phyloP scores from a whole-genome alignment of 2,329 filamentous ascomycete species.

The Pestalotiopsis sp. region DNA sequence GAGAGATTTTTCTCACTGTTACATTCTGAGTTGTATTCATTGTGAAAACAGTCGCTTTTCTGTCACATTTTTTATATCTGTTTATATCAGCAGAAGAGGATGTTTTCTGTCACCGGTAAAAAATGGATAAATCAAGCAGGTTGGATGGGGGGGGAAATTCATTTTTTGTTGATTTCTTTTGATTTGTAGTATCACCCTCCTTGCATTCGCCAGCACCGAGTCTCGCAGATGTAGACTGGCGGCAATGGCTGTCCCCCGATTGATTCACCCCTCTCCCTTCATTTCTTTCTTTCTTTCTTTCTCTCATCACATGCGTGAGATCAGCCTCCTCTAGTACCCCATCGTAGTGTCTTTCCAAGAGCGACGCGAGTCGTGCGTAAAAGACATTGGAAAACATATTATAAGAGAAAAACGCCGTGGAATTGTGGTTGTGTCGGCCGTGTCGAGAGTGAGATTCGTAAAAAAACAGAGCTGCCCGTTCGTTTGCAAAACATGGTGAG shows the following conservation, averaged over 20 bases:
- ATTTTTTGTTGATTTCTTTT: background rate
- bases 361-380: background rate
- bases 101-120: background rate
- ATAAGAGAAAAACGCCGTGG: background rate
- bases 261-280: background rate
- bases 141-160: too few relatives aligned
- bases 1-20: too few relatives aligned
- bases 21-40: too few relatives aligned
- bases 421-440: background rate
- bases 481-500: background rate
- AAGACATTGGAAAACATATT: background rate
- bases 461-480: background rate
- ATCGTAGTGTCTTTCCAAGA: background rate
- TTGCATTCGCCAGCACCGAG: conserved; percentile 6
- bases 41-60: too few relatives aligned
- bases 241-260: background rate
- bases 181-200: background rate
- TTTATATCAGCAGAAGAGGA: too few relatives aligned
- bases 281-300: background rate
- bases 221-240: background rate
- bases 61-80: too few relatives aligned
- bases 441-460: background rate
- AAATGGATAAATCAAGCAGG: background rate
- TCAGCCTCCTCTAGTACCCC: background rate
- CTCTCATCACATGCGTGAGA: background rate